Base-by-base conservation (phyloP, 768 basidiomycete genomes). In the Xerocomus spinulosus region DNA sequence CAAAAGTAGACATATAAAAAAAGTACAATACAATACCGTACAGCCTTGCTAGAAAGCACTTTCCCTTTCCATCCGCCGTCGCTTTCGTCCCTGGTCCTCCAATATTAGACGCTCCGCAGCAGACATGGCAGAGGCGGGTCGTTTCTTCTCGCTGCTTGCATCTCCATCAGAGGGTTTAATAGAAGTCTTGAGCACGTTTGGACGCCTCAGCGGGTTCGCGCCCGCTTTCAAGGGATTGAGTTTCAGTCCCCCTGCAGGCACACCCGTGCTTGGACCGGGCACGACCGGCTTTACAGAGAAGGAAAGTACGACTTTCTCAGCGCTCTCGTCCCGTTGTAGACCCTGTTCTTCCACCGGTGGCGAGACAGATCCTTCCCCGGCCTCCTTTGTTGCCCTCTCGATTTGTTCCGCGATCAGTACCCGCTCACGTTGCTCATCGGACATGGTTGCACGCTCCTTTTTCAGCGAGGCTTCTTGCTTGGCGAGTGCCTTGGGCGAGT, bases 371-470 rank as follows among this genome's bases (percentile, higher is more conserved):
- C 67, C 61, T 4, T 65, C 48, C 2, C 69, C 64, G 2, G 53
- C 60, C 28, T 64, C 63, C 49, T 83, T 81, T 7, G 72, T 74
- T 2, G 95, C 96, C 32, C 92, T 78, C 65, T 90, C 91, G 46
- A 99, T 98, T 70, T 99, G 95, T 58, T 96, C 93, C 10, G 85
- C 77, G 52, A 99, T 87, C 42, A 92, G 77, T 58, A 81, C 71
- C 14, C 96, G 83, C 68, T 98, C 95, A 34, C 96, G 80, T 65
- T 92, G 89, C 68, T 99, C 96, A 61, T 98, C 95, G 18, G 91
- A 93, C 65, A 83, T 85, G 21, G 90, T 90, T 20, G 83, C 79
- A 14, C 94, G 78, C 62, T 98, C 95, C 70, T 94, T 92, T 75
- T 97, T 95, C 73, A 86, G 59, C 18, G 81, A 83, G 14, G 89